Evolutionary conservation across 2,329 filamentous ascomycete species (phyloP).

Genomic region (Hawksworthiomyces lignivorus): DNA sequence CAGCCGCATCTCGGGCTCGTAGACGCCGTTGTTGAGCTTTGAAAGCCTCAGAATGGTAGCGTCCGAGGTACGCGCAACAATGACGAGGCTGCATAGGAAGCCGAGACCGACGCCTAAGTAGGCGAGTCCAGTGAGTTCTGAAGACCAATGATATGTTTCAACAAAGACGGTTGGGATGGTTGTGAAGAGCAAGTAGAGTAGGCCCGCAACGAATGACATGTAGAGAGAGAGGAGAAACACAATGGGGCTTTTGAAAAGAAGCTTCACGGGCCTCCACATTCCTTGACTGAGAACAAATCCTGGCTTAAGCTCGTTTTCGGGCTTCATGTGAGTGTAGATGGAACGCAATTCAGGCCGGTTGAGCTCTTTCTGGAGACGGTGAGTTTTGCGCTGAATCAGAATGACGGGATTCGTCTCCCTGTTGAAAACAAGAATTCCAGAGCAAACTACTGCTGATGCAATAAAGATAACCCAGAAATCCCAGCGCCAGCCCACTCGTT

Average conservation of each 20-base stretch:
- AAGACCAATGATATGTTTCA: conserved; percentile 41
- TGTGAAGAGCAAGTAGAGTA: conserved; percentile 48
- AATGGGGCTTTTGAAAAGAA: conserved; percentile 48
- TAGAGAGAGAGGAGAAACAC: conserved; percentile 43
- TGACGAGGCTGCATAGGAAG: conserved; percentile 17
- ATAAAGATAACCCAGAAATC: conserved; percentile 38
- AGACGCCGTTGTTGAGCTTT: conserved; percentile 26
- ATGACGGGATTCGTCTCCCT: conserved; percentile 10
- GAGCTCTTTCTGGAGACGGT: conserved; percentile 28
- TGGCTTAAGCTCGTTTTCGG: conserved; percentile 32
- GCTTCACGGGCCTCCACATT: conserved; percentile 31
- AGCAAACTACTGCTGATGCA: not conserved
- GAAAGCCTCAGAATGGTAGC: conserved; percentile 29
- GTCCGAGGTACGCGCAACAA: conserved; percentile 27
- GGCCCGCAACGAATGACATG: conserved; percentile 46
- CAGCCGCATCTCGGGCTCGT: conserved; percentile 27
- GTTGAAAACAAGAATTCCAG: conserved; percentile 27
- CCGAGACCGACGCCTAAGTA: conserved; percentile 43
- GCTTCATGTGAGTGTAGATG: conserved; percentile 27
- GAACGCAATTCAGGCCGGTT: conserved; percentile 34
- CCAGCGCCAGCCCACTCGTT: conserved; percentile 38
- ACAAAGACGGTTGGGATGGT: conserved; percentile 45
- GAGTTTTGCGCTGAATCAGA: conserved; percentile 28
- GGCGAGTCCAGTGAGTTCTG: conserved; percentile 35
- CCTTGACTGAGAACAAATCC: conserved; percentile 44